Percentiles rank a stretch among this genome's conserved stretches.
Conservation (phyloP, 2,329 filamentous ascomycete genomes). For the Polychaeton citri region DNA sequence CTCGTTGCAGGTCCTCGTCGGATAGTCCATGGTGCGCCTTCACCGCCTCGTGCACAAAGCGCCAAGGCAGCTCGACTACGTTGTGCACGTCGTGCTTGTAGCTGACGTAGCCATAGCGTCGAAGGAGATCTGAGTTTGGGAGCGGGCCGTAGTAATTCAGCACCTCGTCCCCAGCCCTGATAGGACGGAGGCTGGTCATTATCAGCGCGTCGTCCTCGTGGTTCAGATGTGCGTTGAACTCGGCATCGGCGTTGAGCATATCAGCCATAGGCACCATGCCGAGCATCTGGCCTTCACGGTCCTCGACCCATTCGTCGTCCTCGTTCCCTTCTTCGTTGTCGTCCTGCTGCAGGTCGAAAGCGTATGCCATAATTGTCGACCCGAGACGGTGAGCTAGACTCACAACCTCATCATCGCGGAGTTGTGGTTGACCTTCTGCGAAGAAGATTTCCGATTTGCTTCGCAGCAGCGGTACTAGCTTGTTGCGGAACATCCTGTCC, state of each 20-base stretch:
- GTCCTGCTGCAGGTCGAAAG: conserved; percentile 63
- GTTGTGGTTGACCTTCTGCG: conserved; percentile 24
- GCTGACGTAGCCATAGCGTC: conserved; percentile 81
- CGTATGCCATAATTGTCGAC: conserved; percentile 83
- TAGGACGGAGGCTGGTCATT: conserved; percentile 57
- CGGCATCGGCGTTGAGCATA: conserved; percentile 76
- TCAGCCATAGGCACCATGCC: conserved; percentile 89
- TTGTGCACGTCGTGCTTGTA: conserved; percentile 64
- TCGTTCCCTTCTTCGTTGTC: conserved; percentile 38
- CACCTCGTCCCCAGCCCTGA: conserved; percentile 60
- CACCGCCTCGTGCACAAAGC: not conserved
- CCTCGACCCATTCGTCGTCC: conserved; percentile 22
- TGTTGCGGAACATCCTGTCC: conserved; percentile 52
- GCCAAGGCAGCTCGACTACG: conserved; percentile 54
- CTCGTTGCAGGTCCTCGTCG: not conserved
- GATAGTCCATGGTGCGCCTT: not conserved
- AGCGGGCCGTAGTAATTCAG: conserved; percentile 84
- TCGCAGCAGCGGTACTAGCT: conserved; percentile 40
- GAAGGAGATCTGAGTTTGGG: conserved; percentile 66
- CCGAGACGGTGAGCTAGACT: conserved; percentile 64
- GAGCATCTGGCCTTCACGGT: conserved; percentile 42
- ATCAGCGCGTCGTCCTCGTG: conserved; percentile 48
- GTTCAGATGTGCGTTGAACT: conserved; percentile 63
- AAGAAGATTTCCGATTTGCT: conserved; percentile 25
- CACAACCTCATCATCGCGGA: conserved; percentile 35